A percentile compares a stretch with the other conserved stretches of the same genome.
phyloP scores from a whole-genome alignment of 805 yeast genomes.

The Candida adriatica region DNA sequence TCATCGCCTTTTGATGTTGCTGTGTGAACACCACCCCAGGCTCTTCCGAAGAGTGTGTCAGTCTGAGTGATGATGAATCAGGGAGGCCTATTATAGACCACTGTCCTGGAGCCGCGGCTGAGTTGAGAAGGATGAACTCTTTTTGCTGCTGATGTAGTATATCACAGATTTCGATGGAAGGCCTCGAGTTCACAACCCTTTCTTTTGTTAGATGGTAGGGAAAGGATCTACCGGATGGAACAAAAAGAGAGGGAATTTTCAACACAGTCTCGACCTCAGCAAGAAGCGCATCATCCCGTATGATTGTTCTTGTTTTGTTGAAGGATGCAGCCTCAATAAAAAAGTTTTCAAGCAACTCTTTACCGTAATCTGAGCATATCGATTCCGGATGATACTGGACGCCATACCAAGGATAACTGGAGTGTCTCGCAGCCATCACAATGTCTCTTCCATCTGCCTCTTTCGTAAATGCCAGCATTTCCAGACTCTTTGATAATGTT shows the following conservation, averaged over 20 bases:
- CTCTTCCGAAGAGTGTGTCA: constrained; percentile 55
- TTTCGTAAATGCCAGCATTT: constrained; percentile 57
- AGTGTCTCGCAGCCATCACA: constrained; percentile 77
- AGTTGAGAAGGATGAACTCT: constrained; percentile 60
- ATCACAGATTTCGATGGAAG: constrained; percentile 49
- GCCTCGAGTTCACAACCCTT: not conserved
- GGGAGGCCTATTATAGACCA: constrained; percentile 87
- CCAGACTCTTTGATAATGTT: constrained; percentile 25
- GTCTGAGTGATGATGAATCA: constrained; percentile 31
- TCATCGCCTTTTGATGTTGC: not conserved
- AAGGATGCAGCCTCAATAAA: constrained; percentile 18
- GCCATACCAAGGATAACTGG: constrained; percentile 65
- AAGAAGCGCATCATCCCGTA: constrained; percentile 9
- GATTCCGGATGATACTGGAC: constrained; percentile 98
- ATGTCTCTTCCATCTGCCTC: constrained; percentile 29
- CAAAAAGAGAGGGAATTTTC: constrained; percentile 16
- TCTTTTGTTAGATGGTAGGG: constrained; percentile 5
- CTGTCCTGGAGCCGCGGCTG: constrained; percentile 78
- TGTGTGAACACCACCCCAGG: constrained; percentile 5
- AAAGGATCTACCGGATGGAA: no score
- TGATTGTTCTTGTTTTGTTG: constrained; percentile 21
- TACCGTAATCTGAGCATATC: constrained; percentile 71
- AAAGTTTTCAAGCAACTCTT: constrained; percentile 53
- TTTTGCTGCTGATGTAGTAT: constrained; percentile 22
- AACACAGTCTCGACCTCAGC: constrained; percentile 5